Evolutionary conservation across 305 asterid genomes (phyloP).

Genomic region (Solanum hybrid): DNA sequence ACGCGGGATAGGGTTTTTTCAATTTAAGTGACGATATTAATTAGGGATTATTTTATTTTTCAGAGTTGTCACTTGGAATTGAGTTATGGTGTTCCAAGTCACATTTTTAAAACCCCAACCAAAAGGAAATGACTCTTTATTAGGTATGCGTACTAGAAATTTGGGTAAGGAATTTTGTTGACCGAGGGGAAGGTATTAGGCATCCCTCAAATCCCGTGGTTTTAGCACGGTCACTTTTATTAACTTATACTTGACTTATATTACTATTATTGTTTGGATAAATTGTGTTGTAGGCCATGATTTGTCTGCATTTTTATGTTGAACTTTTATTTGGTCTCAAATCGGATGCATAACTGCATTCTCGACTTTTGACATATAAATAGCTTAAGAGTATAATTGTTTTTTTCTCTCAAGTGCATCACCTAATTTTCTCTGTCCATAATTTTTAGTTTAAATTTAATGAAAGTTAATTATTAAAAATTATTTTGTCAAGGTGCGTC

Average conservation of each 20-base stretch:
- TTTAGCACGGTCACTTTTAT: neutral
- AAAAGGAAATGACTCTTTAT: neutral
- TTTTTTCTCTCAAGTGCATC: neutral
- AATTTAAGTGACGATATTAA: no score
- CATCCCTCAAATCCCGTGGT: neutral
- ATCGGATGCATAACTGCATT: no score
- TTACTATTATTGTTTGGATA: no score
- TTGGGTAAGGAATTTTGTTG: neutral
- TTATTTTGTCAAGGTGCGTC: neutral
- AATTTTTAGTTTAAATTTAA: no score
- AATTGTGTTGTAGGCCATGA: no score
- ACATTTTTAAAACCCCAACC: neutral
- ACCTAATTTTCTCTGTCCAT: neutral
- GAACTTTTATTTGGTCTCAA: no score
- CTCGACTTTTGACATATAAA: neutral
- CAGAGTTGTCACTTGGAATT: neutral
- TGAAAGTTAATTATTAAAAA: neutral
- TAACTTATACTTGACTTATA: no score
- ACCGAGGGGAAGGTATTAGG: neutral
- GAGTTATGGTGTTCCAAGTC: neutral
- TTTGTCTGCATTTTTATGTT: no score
- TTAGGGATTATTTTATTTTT: no score
- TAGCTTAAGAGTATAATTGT: neutral
- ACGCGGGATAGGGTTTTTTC: no score
- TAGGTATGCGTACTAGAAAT: neutral